These are phyloP conservation scores for Aspergillus clavatus DNA, from an alignment of 2,329 filamentous ascomycete species.

Conservation along the genomic window DNA sequence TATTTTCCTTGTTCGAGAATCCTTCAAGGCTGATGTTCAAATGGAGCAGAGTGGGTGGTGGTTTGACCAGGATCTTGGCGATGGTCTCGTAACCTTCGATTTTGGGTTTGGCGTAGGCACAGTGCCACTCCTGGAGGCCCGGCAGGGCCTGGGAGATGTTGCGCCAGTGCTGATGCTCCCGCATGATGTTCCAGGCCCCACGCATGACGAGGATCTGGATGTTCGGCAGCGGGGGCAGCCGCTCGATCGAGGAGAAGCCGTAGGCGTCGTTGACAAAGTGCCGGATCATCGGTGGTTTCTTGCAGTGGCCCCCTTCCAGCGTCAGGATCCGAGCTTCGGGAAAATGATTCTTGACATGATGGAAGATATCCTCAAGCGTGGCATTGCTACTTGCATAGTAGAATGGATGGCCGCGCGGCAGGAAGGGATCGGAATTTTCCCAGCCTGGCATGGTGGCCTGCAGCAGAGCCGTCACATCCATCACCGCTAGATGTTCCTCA, in stretches of 20 bases:
- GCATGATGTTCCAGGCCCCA: constrained; percentile 72
- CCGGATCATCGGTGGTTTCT: constrained; percentile 65
- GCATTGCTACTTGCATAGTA: constrained; percentile 55
- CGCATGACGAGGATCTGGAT: constrained; percentile 66
- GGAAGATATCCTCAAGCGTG: constrained; percentile 65
- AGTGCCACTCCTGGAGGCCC: constrained; percentile 54
- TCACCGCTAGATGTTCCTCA: constrained; percentile 19
- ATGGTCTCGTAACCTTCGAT: constrained; percentile 69
- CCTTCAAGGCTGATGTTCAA: constrained; percentile 67
- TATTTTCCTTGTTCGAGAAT: constrained; percentile 62
- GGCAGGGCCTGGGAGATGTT: constrained; percentile 60
- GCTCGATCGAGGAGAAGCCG: constrained; percentile 25
- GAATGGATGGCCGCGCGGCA: constrained; percentile 26
- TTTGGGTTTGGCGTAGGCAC: constrained; percentile 62
- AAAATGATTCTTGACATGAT: constrained; percentile 56
- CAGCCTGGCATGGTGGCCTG: constrained; percentile 24
- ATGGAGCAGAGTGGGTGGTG: constrained; percentile 57
- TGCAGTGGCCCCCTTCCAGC: constrained; percentile 70
- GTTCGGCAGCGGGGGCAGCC: constrained; percentile 48
- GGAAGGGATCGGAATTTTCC: constrained; percentile 24
- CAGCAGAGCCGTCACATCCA: constrained; percentile 18
- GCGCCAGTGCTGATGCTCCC: constrained; percentile 58
- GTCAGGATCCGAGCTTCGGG: constrained; percentile 62
- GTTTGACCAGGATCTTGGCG: constrained; percentile 55
- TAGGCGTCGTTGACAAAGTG: constrained; percentile 46